Base-by-base conservation (phyloP, 306 rosid species). In the Vicia villosa region DNA sequence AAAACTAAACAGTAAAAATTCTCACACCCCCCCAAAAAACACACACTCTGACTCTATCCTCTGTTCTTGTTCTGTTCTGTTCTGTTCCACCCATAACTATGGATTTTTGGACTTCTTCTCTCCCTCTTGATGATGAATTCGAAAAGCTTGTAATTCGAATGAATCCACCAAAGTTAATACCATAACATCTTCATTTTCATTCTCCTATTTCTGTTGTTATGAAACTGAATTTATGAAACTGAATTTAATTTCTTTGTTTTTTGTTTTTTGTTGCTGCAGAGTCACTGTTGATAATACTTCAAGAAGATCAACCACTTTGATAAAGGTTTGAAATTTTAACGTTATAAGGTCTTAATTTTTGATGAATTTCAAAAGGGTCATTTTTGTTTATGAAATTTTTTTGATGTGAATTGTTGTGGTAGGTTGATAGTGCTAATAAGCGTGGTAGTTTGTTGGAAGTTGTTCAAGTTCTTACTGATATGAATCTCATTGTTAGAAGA, bases 391-490 rank as follows among this genome's bases (percentile, higher is more conserved):
- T 6, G 2, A 4, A 19, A 26, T 40, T 24, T 11, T n/a, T 69
- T 65, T 30, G 36, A 4, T 24, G 38, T 45, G 56, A 57, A 8
- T 77, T 68, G 19, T n/a, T 55, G 37, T 55, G 36, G 38, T 74
- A 94, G 99, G 96, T 94, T 24, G 96, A 90, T 66, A 90, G 99
- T 73, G 97, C 99, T 4, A 94, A 94, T 78, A 88, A 61, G 83
- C 88, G 96, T 63, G 99, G 99, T 34, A 91, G 96, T 79, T 85
- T 94, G 83, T 69, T 94, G 21, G 91, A 90, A 68, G 88, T 94
- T 78, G 99, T 94, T 87, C 99, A 94, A 83, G 86, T 84, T 85
- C 84, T 94, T 55, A 94, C 89, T 57, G 99, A 94, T 85, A 77
- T 91, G 85, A 88, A 88, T 73, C 95, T 94, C 79, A 78, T 85